Conservation (phyloP, 2,329 filamentous ascomycete species). For the Massarina eburnea region DNA sequence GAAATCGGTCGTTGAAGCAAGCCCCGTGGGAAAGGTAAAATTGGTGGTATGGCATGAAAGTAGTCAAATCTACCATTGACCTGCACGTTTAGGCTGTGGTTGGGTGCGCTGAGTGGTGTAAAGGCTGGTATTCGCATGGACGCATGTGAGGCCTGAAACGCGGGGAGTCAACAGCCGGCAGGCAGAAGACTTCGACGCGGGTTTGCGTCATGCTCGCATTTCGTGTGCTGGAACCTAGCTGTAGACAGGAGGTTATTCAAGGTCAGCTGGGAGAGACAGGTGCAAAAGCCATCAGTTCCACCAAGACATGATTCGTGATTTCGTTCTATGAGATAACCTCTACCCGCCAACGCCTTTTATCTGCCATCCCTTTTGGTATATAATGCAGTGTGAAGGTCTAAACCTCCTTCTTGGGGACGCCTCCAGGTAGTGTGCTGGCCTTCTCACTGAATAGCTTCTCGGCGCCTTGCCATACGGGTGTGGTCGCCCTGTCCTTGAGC, state of each 20-base stretch:
- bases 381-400: slow-evolving; percentile 10
- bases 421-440: slow-evolving; percentile 67
- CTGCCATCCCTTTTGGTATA: slow-evolving; percentile 1
- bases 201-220: neutral
- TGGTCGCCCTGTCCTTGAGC: slow-evolving; percentile 72
- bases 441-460: slow-evolving; percentile 84
- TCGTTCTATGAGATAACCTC: neutral
- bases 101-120: slow-evolving; percentile 2
- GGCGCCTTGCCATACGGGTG: slow-evolving; percentile 81
- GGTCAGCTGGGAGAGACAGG: neutral
- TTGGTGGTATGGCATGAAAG: neutral
- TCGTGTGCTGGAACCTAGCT: neutral
- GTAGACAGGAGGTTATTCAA: neutral
- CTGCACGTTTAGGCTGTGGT: slow-evolving; percentile 7
- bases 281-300: neutral
- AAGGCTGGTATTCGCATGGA: slow-evolving; percentile 11
- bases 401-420: slow-evolving; percentile 31
- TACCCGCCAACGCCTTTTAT: slow-evolving; percentile 4
- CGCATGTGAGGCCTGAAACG: slow-evolving; percentile 15
- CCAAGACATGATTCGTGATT: neutral
- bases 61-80: neutral
- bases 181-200: neutral
- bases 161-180: slow-evolving; percentile 3
- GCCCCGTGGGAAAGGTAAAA: neutral
- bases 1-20: neutral